These are phyloP conservation scores for Penicillium hesseltinei DNA, from an alignment of 2,329 filamentous ascomycete genomes.

Conservation along the genomic window DNA sequence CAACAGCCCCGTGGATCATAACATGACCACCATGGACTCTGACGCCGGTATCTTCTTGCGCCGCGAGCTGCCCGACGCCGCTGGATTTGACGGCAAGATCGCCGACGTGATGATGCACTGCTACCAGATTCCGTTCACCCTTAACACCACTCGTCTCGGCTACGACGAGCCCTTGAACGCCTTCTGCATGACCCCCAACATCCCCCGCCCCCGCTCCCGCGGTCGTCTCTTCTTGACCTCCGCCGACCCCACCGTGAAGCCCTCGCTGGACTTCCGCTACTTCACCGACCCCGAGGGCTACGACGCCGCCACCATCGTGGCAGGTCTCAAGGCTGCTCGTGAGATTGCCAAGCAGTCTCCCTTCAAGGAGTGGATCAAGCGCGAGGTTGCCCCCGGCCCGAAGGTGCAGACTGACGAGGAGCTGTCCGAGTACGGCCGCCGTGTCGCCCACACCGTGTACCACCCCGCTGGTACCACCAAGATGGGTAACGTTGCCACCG, in stretches of 20 bases:
- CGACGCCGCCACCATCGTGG: slow-evolving; percentile 76
- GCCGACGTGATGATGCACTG: slow-evolving; percentile 95
- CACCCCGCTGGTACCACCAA: slow-evolving; percentile 86
- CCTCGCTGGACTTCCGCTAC: slow-evolving; percentile 83
- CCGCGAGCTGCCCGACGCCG: slow-evolving; percentile 69
- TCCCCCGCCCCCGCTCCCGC: slow-evolving; percentile 75
- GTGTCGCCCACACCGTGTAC: slow-evolving; percentile 83
- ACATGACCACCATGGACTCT: slow-evolving; percentile 88
- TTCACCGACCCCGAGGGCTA: slow-evolving; percentile 85
- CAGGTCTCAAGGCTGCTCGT: slow-evolving; percentile 73
- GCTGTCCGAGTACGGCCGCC: slow-evolving; percentile 75
- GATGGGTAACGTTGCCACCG: slow-evolving; percentile 73
- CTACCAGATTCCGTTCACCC: slow-evolving; percentile 90
- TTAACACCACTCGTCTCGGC: slow-evolving; percentile 79
- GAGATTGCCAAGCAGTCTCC: slow-evolving; percentile 71
- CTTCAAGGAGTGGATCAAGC: slow-evolving; percentile 80
- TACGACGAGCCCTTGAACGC: slow-evolving; percentile 70
- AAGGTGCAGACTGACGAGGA: slow-evolving; percentile 73
- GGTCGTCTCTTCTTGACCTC: slow-evolving; percentile 77
- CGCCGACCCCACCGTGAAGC: slow-evolving; percentile 71
- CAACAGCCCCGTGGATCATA: slow-evolving; percentile 70
- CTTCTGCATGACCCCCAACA: slow-evolving; percentile 93
- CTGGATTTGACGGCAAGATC: slow-evolving; percentile 67
- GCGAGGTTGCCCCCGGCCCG: slow-evolving; percentile 75
- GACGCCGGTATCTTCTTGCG: slow-evolving; percentile 87